These are phyloP conservation scores for Parathielavia appendiculata DNA, from an alignment of 495 filamentous ascomycete genomes.

Conservation along the genomic window DNA sequence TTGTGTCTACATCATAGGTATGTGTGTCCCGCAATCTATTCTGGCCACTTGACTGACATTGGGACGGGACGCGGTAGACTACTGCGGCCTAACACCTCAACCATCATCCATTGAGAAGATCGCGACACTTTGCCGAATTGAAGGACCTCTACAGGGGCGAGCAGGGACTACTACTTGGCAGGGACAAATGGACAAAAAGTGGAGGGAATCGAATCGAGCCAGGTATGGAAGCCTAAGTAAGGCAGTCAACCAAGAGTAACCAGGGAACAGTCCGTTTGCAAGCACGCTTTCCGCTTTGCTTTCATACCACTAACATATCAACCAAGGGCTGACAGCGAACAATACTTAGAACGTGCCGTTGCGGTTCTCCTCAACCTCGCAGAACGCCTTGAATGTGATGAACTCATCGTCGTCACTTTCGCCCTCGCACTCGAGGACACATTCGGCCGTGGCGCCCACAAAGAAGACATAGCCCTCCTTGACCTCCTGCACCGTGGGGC, in stretches of 20 bases:
- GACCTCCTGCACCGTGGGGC: constrained; percentile 62
- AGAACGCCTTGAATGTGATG: constrained; percentile 92
- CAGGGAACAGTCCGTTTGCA: no score
- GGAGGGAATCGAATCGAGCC: no score
- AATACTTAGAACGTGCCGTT: constrained; percentile 19
- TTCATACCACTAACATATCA: no score
- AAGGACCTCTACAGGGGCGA: no score
- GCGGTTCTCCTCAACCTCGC: constrained; percentile 58
- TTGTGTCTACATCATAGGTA: neutral
- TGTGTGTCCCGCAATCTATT: neutral
- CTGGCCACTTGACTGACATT: neutral
- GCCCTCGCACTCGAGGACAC: constrained; percentile 64
- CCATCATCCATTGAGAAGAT: no score
- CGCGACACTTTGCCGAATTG: no score
- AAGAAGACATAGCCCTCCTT: constrained; percentile 79
- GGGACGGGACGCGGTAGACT: neutral
- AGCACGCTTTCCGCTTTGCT: no score
- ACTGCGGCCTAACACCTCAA: neutral
- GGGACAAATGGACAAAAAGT: no score
- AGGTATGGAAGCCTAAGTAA: no score
- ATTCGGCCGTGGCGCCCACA: constrained; percentile 84
- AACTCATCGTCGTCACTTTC: constrained; percentile 56
- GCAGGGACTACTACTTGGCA: no score
- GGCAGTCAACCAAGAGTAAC: no score
- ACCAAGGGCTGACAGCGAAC: neutral